Evolutionary conservation across 257 asterid species (phyloP).

Genomic region (Cinchona pubescens): DNA sequence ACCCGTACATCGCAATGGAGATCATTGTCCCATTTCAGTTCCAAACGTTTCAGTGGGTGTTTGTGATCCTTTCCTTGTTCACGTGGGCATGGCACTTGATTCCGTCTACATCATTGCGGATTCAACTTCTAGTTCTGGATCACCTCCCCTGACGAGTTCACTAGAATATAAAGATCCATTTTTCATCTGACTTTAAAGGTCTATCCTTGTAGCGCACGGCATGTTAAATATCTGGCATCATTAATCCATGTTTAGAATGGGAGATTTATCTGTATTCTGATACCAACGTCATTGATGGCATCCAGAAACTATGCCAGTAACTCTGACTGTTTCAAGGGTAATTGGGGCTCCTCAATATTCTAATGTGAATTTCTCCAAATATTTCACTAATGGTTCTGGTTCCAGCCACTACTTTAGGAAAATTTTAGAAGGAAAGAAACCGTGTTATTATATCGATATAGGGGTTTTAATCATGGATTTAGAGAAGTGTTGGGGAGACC

Average conservation of each 20-base stretch:
- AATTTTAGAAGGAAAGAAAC: constrained; percentile 42
- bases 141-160: constrained; percentile 16
- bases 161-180: constrained; percentile 24
- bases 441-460: constrained; percentile 72
- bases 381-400: constrained; percentile 58
- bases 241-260: constrained; percentile 39
- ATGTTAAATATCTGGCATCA: constrained; percentile 42
- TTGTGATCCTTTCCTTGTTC: constrained; percentile 44
- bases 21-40: constrained; percentile 22
- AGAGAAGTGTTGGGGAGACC: constrained; percentile 54
- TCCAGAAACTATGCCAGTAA: constrained; percentile 34
- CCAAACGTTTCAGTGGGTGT: not conserved
- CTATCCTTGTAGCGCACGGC: constrained; percentile 35
- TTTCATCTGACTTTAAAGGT: constrained; percentile 44
- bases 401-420: constrained; percentile 29
- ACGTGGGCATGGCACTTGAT: constrained; percentile 68
- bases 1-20: constrained; percentile 38
- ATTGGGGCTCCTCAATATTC: constrained; percentile 75
- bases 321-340: constrained; percentile 35
- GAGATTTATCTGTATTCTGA: constrained; percentile 66
- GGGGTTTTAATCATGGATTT: constrained; percentile 75
- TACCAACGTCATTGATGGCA: constrained; percentile 48
- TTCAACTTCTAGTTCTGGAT: not conserved
- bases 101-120: constrained; percentile 45
- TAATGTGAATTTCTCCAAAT: constrained; percentile 37